A percentile compares a stretch with the other conserved stretches of the same genome.
These are phyloP conservation scores for Astraeus odoratus DNA, from an alignment of 768 basidiomycete genomes.

Conservation along the genomic window DNA sequence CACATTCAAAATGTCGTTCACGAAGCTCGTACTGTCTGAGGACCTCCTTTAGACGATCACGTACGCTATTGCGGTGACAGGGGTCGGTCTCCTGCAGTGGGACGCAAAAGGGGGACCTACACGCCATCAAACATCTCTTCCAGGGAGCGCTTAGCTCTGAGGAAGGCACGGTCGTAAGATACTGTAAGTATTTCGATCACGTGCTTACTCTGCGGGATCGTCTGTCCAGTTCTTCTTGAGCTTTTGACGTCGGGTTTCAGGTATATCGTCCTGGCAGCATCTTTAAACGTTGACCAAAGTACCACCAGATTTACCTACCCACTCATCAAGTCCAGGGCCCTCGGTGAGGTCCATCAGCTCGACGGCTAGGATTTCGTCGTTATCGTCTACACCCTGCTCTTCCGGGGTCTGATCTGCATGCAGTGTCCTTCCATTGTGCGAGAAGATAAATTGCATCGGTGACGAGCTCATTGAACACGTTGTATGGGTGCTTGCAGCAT, in stretches of 20 bases:
- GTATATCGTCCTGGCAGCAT: conserved; percentile 50
- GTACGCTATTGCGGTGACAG: conserved; percentile 45
- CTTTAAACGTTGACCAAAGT: conserved; percentile 2
- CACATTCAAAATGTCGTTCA: conserved; percentile 88
- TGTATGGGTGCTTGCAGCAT: conserved; percentile 40
- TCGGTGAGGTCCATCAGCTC: conserved; percentile 89
- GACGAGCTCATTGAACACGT: conserved; percentile 33
- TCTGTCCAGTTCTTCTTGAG: conserved; percentile 80
- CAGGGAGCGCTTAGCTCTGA: conserved; percentile 64
- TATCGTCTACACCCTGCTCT: conserved; percentile 81
- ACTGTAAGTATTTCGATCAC: background rate
- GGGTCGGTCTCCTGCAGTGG: background rate
- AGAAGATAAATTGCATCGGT: conserved; percentile 77
- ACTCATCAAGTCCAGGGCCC: conserved; percentile 51
- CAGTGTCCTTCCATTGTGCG: conserved; percentile 72
- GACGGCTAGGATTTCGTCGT: conserved; percentile 83
- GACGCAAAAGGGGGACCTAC: conserved; percentile 40
- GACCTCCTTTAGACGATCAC: conserved; percentile 81
- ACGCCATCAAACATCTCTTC: conserved; percentile 83
- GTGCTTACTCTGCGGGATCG: conserved; percentile 62
- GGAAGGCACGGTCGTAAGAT: background rate
- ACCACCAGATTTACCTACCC: conserved; percentile 37
- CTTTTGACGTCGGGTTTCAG: conserved; percentile 57
- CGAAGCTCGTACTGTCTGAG: conserved; percentile 85
- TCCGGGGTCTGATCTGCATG: conserved; percentile 81